These are phyloP conservation scores for Orychophragmus violaceus DNA, from an alignment of 345 rosid genomes.

Conservation along the genomic window DNA sequence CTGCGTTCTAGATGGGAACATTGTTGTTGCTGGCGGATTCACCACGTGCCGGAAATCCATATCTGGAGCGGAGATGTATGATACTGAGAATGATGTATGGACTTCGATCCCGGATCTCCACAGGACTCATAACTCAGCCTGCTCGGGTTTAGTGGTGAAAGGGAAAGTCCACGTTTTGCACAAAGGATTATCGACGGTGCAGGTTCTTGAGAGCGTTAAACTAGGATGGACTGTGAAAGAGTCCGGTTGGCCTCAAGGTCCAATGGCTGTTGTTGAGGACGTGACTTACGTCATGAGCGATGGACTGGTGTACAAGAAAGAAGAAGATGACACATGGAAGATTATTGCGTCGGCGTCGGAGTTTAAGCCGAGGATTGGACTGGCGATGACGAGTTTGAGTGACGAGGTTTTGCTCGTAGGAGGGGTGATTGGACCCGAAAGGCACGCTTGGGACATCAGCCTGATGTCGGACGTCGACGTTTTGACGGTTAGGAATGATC, in stretches of 20 bases:
- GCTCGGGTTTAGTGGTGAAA: slow-evolving; percentile 65
- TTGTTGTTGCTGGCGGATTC: slow-evolving; percentile 90
- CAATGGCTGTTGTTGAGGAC: slow-evolving; percentile 72
- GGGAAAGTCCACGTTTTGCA: slow-evolving; percentile 81
- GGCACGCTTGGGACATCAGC: slow-evolving; percentile 67
- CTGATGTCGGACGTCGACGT: slow-evolving; percentile 68
- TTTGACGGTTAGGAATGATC: slow-evolving; percentile 54
- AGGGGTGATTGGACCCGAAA: slow-evolving; percentile 89
- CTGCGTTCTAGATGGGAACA: slow-evolving; percentile 72
- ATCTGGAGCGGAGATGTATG: slow-evolving; percentile 90
- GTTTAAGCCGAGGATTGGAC: slow-evolving; percentile 77
- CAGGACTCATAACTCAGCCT: slow-evolving; percentile 81
- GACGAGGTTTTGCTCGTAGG: slow-evolving; percentile 76
- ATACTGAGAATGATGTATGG: slow-evolving; percentile 78
- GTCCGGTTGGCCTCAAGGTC: slow-evolving; percentile 81
- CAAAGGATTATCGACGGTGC: slow-evolving; percentile 83
- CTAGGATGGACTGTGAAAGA: slow-evolving; percentile 74
- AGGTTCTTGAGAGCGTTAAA: slow-evolving; percentile 58
- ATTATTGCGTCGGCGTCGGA: slow-evolving; percentile 66
- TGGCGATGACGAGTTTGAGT: slow-evolving; percentile 66
- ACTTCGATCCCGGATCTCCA: slow-evolving; percentile 75
- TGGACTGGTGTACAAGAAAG: slow-evolving; percentile 57
- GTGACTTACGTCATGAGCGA: slow-evolving; percentile 68
- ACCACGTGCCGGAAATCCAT: slow-evolving; percentile 85
- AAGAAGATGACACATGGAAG: slow-evolving; percentile 41